These are phyloP conservation scores for Imleria badia DNA, from an alignment of 768 basidiomycete genomes.

Conservation along the genomic window DNA sequence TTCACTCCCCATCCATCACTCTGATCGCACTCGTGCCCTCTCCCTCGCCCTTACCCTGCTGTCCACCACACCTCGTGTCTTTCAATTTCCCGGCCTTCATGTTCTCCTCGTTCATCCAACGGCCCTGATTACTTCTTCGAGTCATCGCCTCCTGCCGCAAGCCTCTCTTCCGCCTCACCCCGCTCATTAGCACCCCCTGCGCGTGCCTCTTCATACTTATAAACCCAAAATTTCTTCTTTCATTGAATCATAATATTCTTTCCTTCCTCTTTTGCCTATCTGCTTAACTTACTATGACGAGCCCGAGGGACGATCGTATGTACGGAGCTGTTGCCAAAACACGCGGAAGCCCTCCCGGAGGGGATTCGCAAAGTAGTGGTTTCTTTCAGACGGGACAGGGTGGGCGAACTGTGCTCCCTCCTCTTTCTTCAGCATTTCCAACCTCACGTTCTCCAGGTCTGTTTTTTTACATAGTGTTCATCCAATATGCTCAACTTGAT, in stretches of 20 bases:
- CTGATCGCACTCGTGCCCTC: constrained; percentile 33
- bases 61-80: constrained; percentile 49
- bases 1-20: constrained; percentile 29
- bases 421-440: constrained; percentile 82
- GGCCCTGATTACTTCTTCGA: constrained; percentile 41
- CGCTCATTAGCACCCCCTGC: constrained; percentile 45
- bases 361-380: constrained; percentile 56
- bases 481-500: constrained; percentile 58
- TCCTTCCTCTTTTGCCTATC: constrained; percentile 57
- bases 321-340: constrained; percentile 62
- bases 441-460: constrained; percentile 89
- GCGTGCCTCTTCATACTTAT: constrained; percentile 45
- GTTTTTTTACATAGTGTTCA: constrained; percentile 58
- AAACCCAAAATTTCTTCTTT: constrained; percentile 56
- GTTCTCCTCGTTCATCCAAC: constrained; percentile 46
- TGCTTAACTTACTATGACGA: constrained; percentile 63
- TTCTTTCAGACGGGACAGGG: constrained; percentile 81
- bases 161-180: constrained; percentile 34
- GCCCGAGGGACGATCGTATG: constrained; percentile 70
- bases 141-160: constrained; percentile 40
- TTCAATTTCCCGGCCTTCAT: constrained; percentile 43
- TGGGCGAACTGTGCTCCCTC: constrained; percentile 87
- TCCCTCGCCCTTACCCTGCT: constrained; percentile 38
- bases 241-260: constrained; percentile 42
- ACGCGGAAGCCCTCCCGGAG: constrained; percentile 64